Evolutionary conservation across 2,329 filamentous ascomycete genomes (phyloP), one percentile per base, ranked within the genome.

Genomic region (Aspergillus pseudoterreus): DNA sequence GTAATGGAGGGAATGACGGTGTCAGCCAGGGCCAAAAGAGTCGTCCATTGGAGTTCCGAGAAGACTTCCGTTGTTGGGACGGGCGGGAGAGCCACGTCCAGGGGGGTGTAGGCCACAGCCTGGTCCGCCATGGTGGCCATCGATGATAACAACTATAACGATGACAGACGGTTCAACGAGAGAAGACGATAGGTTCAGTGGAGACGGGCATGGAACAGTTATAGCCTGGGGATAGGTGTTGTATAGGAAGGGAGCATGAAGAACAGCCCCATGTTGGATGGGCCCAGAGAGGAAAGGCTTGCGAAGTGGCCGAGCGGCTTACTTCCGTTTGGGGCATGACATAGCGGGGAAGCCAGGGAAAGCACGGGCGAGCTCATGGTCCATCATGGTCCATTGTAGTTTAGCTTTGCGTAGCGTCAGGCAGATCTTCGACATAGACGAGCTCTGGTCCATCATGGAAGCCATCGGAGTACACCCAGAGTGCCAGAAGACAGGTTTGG

Each of bases 21-120:
- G 55, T 85, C 82, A 8, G 78, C 73, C 27, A 86, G 75, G 21
- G 82, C 77, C 43, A 81, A 70, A 3, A 86, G 68, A 1, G 79
- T 82, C 27, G 70, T 73, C 82, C 82, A 85, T 74, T 86, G 83
- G 2, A 71, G 64, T 11, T 76, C 66, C 2, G 75, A 79, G 57
- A 84, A 75, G 45, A 80, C 71, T 45, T 78, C 72, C 11, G 73
- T 67, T 14, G 78, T 72, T 1, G 68, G 62, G 2, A 74, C 67
- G 1, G 78, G 76, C 22, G 78, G 75, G 9, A 81, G 64, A 47
- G 78, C 75, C 36, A 68, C 66, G n/a, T 71, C 70, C 53, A 71
- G 51, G 10, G 74, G 70, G 17, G 60, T 58, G 53, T 66, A 66
- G 4, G 55, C 46, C 21, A 55, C 46, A 24, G 56, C 43, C 45